phyloP scores from a whole-genome alignment of 2,329 filamentous ascomycete species.

The Penicillium corylophilum region DNA sequence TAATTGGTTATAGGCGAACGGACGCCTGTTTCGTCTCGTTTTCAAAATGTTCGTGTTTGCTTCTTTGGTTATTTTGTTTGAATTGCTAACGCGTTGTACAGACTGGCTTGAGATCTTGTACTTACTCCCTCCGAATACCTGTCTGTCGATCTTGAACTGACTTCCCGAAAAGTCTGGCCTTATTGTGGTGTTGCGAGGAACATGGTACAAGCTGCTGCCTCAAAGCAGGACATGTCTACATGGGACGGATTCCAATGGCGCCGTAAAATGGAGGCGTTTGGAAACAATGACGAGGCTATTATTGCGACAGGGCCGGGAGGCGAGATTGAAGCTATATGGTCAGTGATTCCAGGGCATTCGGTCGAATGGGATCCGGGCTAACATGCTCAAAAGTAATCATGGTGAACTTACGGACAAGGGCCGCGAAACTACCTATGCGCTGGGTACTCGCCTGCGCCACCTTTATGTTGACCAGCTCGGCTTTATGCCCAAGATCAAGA shows the following conservation, averaged over 20 bases:
- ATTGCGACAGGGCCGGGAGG: constrained; percentile 66
- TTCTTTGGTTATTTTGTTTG: not conserved
- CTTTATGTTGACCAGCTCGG: constrained; percentile 74
- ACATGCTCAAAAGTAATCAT: constrained; percentile 39
- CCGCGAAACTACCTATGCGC: constrained; percentile 66
- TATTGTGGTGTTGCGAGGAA: constrained; percentile 79
- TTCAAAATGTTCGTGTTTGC: constrained; percentile 63
- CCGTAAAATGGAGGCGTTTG: constrained; percentile 81
- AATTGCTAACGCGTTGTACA: constrained; percentile 24
- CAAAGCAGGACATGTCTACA: constrained; percentile 50
- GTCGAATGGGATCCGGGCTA: constrained; percentile 12
- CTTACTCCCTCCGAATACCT: not conserved
- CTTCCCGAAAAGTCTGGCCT: constrained; percentile 65
- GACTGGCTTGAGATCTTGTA: constrained; percentile 53
- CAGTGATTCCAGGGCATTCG: constrained; percentile 39
- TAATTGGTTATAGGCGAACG: constrained; percentile 57
- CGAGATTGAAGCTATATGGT: constrained; percentile 78
- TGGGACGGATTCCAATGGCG: constrained; percentile 64
- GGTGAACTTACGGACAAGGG: constrained; percentile 75
- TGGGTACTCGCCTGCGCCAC: constrained; percentile 66
- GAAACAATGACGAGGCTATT: constrained; percentile 65
- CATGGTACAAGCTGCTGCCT: constrained; percentile 63
- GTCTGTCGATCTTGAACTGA: constrained; percentile 15
- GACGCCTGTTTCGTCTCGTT: constrained; percentile 82
- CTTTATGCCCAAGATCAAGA: constrained; percentile 65